These are phyloP conservation scores for Lasiodiplodia hormozganensis DNA, from an alignment of 2,329 filamentous ascomycete species.

Conservation along the genomic window DNA sequence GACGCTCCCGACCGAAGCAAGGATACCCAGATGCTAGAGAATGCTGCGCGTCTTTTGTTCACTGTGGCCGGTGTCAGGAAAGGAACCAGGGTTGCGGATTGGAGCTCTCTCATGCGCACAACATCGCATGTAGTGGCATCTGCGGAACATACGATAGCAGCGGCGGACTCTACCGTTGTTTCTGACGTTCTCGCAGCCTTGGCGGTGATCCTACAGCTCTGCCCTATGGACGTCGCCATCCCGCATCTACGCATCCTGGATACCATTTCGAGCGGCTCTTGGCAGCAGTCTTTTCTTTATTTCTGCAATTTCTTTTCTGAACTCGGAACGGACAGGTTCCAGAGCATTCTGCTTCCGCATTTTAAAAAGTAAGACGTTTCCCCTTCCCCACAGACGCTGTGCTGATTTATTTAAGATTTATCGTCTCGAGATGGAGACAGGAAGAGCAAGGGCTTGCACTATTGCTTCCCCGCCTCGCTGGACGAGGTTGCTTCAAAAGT, in stretches of 20 bases:
- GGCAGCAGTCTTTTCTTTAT: conserved; percentile 77
- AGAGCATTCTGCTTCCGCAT: conserved; percentile 76
- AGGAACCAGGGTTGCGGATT: conserved; percentile 75
- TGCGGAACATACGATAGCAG: conserved; percentile 31
- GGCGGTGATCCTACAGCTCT: conserved; percentile 74
- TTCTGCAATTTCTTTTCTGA: conserved; percentile 86
- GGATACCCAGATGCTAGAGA: conserved; percentile 34
- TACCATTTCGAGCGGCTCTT: conserved; percentile 67
- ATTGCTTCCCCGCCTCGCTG: conserved; percentile 39
- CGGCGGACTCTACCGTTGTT: not conserved
- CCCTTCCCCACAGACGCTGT: not conserved
- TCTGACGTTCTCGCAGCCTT: conserved; percentile 53
- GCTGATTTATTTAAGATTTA: conserved; percentile 64
- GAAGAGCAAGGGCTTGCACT: conserved; percentile 41
- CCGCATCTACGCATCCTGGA: conserved; percentile 72
- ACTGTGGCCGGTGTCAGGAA: conserved; percentile 79
- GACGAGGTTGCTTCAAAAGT: conserved; percentile 20
- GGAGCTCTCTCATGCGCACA: conserved; percentile 67
- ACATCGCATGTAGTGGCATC: conserved; percentile 41
- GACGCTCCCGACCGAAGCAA: not conserved
- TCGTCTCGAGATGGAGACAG: conserved; percentile 57
- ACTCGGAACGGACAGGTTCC: conserved; percentile 76
- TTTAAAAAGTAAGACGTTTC: conserved; percentile 71
- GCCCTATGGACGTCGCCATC: conserved; percentile 80
- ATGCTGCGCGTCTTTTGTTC: conserved; percentile 63